Evolutionary conservation across 2,329 filamentous ascomycete species (phyloP).

Genomic region (Lachnellula cervina): DNA sequence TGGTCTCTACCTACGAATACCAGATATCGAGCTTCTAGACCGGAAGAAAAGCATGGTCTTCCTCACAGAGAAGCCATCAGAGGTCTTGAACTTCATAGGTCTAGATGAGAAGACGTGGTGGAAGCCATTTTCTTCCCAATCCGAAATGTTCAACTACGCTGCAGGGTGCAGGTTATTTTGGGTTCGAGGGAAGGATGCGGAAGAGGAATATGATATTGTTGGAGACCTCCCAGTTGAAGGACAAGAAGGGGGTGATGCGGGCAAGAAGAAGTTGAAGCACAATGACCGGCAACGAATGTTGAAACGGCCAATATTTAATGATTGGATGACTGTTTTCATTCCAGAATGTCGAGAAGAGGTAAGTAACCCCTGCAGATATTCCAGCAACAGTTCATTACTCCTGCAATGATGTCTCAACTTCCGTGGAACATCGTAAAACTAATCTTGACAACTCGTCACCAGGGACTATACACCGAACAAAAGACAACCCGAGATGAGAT

Average conservation of each 20-base stretch:
- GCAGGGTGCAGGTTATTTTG: conserved; percentile 55
- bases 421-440: too few relatives aligned
- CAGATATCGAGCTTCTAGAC: conserved; percentile 59
- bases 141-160: conserved; percentile 60
- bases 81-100: conserved; percentile 59
- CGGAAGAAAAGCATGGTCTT: conserved; percentile 51
- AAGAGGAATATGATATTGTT: conserved; percentile 8
- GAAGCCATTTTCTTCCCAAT: conserved; percentile 47
- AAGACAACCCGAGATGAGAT: conserved; percentile 40
- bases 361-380: conserved; percentile 6
- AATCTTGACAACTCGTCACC: too few relatives aligned
- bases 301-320: conserved; percentile 51
- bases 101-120: conserved; percentile 48
- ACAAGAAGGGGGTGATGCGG: conserved; percentile 31
- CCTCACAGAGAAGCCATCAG: conserved; percentile 51
- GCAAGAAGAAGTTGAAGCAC: conserved; percentile 38
- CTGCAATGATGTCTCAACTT: too few relatives aligned
- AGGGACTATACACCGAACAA: conserved; percentile 23
- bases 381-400: too few relatives aligned
- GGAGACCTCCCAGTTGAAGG: conserved; percentile 9
- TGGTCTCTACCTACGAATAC: conserved; percentile 61
- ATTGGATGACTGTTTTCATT: conserved; percentile 61
- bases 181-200: conserved; percentile 31
- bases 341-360: conserved; percentile 43
- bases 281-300: conserved; percentile 54